These are phyloP conservation scores for Falciphora oryzae DNA, from an alignment of 2,329 filamentous ascomycete species.

Conservation along the genomic window DNA sequence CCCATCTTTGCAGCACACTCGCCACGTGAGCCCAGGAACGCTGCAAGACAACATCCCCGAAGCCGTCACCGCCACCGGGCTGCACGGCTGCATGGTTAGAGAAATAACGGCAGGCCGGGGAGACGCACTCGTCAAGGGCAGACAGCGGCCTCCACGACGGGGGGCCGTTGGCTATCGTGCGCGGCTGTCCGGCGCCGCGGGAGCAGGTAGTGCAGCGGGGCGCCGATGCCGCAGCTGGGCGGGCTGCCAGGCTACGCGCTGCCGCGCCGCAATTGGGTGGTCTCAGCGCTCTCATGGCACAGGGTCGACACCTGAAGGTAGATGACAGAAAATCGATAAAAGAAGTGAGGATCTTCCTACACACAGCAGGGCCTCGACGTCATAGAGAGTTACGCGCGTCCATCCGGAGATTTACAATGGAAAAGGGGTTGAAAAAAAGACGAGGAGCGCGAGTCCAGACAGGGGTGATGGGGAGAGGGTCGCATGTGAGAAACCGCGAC, in stretches of 20 bases:
- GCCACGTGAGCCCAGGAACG: not conserved
- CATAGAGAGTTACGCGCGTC: not conserved
- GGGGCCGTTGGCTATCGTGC: not conserved
- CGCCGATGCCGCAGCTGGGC: not conserved
- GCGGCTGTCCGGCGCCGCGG: not conserved
- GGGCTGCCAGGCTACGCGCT: not conserved
- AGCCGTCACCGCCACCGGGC: not conserved
- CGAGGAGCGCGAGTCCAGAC: no score
- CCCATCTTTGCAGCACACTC: conserved; percentile 60
- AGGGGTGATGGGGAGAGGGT: not conserved
- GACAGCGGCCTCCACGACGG: conserved; percentile 56
- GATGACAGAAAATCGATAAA: not conserved
- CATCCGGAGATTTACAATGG: not conserved
- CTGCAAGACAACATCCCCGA: not conserved
- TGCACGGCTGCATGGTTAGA: not conserved
- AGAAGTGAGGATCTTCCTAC: no score
- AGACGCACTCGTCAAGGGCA: conserved; percentile 56
- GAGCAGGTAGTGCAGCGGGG: conserved; percentile 1
- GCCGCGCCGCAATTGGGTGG: not conserved
- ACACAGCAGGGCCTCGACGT: not conserved
- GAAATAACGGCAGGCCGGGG: not conserved
- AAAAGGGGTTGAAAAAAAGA: not conserved
- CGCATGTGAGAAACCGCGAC: not conserved
- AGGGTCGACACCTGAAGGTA: not conserved
- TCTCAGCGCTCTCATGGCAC: not conserved